Evolutionary conservation across 257 asterid species (phyloP).

Genomic region (Scutellaria minor): DNA sequence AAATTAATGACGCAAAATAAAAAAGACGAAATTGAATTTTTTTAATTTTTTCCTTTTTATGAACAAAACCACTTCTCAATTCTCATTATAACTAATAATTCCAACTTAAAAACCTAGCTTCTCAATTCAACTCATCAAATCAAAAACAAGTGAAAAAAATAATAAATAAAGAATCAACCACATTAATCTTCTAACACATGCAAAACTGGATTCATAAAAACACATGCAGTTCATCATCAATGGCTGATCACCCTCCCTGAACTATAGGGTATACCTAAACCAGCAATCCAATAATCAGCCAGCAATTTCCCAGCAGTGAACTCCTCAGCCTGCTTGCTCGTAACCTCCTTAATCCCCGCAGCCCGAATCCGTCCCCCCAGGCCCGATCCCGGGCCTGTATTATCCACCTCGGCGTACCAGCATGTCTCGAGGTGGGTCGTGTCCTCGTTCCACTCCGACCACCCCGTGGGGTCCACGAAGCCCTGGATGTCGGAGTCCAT

Average conservation of each 20-base stretch:
- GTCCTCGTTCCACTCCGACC: conserved; percentile 57
- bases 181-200: too few relatives aligned
- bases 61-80: too few relatives aligned
- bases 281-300: conserved; percentile 37
- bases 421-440: conserved; percentile 43
- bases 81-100: too few relatives aligned
- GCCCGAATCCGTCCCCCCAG: conserved; percentile 37
- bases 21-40: too few relatives aligned
- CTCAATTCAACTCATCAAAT: too few relatives aligned
- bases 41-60: too few relatives aligned
- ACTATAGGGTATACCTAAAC: conserved; percentile 35
- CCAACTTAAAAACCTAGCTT: too few relatives aligned
- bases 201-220: not conserved
- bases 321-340: conserved; percentile 13
- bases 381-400: conserved; percentile 55
- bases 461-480: conserved; percentile 59
- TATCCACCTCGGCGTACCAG: conserved; percentile 58
- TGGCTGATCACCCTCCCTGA: conserved; percentile 14
- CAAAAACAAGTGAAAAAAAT: too few relatives aligned
- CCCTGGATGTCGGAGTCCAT: conserved; percentile 54
- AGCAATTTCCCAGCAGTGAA: conserved; percentile 29
- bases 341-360: conserved; percentile 51
- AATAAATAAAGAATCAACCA: too few relatives aligned
- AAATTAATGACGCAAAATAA: too few relatives aligned
- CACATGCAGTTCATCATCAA: not conserved